phyloP scores from a whole-genome alignment of 148 eudicot genomes.

The Cornus suecica region DNA sequence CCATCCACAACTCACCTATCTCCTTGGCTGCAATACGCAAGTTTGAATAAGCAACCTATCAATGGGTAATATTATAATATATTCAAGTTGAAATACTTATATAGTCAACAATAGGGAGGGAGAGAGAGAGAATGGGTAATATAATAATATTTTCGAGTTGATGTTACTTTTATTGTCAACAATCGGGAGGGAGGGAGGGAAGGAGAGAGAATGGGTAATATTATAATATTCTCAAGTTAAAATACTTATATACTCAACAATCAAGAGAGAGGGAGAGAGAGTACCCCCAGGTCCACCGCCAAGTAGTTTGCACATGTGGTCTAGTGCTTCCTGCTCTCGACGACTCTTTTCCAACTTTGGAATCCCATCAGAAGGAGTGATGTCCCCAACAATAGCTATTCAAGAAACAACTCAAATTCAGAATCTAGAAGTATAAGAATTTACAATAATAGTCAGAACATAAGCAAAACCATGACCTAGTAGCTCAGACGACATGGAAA shows the following conservation, averaged over 20 bases:
- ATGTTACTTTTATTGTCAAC: no score
- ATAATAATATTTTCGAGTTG: no score
- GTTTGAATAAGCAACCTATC: conserved; percentile 7
- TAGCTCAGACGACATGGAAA: background rate
- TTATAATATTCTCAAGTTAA: no score
- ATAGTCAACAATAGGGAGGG: background rate
- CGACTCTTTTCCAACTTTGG: conserved; percentile 85
- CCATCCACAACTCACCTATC: conserved; percentile 87
- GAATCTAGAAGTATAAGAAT: background rate
- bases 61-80: background rate
- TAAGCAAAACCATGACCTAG: background rate
- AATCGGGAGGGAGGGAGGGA: conserved; percentile 7
- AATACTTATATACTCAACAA: no score
- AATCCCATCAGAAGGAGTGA: conserved; percentile 85
- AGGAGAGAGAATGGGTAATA: no score
- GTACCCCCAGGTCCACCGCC: conserved; percentile 89
- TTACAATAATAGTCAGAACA: no score
- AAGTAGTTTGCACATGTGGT: conserved; percentile 80
- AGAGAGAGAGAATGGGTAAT: no score
- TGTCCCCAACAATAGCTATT: conserved; percentile 98
- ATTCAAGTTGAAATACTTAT: background rate
- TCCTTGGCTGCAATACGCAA: conserved; percentile 61
- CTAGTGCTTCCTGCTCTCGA: conserved; percentile 77
- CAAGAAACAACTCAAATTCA: background rate
- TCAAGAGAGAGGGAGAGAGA: background rate